These are phyloP conservation scores for Phoma sp. DNA, from an alignment of 2,329 filamentous ascomycete genomes.

Conservation along the genomic window DNA sequence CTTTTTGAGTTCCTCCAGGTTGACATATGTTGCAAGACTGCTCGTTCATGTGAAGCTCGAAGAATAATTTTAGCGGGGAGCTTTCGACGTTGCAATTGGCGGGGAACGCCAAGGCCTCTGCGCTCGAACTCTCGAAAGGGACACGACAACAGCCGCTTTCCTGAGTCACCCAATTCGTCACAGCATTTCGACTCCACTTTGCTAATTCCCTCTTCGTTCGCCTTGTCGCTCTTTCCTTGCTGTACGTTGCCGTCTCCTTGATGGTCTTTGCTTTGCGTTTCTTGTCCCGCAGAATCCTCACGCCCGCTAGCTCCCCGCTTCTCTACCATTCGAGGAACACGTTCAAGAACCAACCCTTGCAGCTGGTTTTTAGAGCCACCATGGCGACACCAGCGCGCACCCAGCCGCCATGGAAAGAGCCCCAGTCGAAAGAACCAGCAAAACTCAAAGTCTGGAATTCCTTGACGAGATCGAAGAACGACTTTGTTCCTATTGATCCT, in stretches of 20 bases:
- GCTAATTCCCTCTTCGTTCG: slow-evolving; percentile 19
- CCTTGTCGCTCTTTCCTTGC: slow-evolving; percentile 26
- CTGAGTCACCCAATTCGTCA: slow-evolving; percentile 19
- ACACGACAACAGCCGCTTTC: slow-evolving; percentile 27
- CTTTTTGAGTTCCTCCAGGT: background rate
- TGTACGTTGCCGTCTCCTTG: slow-evolving; percentile 27
- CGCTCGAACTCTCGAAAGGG: slow-evolving; percentile 25
- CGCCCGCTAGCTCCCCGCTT: slow-evolving; percentile 29
- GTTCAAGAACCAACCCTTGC: slow-evolving; percentile 21
- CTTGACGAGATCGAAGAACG: slow-evolving; percentile 74
- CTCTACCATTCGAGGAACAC: slow-evolving; percentile 19
- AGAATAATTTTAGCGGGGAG: slow-evolving; percentile 32
- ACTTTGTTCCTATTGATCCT: slow-evolving; percentile 74
- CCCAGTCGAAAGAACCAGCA: slow-evolving; percentile 53
- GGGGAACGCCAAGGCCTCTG: slow-evolving; percentile 30
- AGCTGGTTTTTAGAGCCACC: slow-evolving; percentile 23
- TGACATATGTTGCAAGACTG: background rate
- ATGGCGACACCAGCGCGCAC: slow-evolving; percentile 46
- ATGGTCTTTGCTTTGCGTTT: slow-evolving; percentile 40
- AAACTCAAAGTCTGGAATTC: slow-evolving; percentile 79
- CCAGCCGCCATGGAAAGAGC: slow-evolving; percentile 50
- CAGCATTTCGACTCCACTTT: slow-evolving; percentile 13
- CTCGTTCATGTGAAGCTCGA: slow-evolving; percentile 8
- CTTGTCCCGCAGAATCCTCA: slow-evolving; percentile 37
- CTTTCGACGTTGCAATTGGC: slow-evolving; percentile 33